phyloP scores from a whole-genome alignment of 768 basidiomycete genomes.

The Phaeotremella skinneri region DNA sequence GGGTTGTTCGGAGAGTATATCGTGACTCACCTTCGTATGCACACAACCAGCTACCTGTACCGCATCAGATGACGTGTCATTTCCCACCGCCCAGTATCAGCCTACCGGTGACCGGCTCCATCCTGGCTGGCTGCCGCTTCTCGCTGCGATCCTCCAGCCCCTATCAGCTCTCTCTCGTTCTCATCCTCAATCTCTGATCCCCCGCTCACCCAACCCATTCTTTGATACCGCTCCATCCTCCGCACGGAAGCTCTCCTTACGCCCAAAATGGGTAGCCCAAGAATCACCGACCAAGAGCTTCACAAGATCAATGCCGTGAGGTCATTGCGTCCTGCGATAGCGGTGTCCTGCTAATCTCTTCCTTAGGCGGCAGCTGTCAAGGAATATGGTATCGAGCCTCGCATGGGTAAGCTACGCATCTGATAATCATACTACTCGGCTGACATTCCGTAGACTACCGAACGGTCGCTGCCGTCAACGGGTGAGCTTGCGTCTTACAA shows the following conservation, averaged over 20 bases:
- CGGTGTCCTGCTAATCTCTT: background rate
- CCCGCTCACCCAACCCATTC: no score
- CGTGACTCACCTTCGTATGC: no score
- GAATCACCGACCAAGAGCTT: conserved; percentile 44
- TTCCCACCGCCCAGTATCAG: no score
- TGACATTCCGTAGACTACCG: conserved; percentile 68
- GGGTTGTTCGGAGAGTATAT: no score
- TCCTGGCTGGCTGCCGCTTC: background rate
- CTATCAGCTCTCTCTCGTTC: no score
- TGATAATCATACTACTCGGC: conserved; percentile 15
- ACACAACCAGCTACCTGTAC: no score
- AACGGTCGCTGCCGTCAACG: conserved; percentile 98
- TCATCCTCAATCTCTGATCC: background rate
- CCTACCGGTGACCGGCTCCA: no score
- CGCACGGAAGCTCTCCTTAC: no score
- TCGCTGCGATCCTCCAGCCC: background rate
- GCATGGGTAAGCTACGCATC: conserved; percentile 24
- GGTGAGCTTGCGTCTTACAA: conserved; percentile 58
- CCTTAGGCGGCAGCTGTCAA: conserved; percentile 37
- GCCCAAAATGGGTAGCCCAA: conserved; percentile 3
- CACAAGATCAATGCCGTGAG: conserved; percentile 48
- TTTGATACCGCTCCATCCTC: no score
- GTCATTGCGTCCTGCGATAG: background rate
- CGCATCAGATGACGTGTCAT: no score
- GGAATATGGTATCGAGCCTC: conserved; percentile 36